phyloP scores from a whole-genome alignment of 768 basidiomycete genomes.

The Dacryopinax spathularia region DNA sequence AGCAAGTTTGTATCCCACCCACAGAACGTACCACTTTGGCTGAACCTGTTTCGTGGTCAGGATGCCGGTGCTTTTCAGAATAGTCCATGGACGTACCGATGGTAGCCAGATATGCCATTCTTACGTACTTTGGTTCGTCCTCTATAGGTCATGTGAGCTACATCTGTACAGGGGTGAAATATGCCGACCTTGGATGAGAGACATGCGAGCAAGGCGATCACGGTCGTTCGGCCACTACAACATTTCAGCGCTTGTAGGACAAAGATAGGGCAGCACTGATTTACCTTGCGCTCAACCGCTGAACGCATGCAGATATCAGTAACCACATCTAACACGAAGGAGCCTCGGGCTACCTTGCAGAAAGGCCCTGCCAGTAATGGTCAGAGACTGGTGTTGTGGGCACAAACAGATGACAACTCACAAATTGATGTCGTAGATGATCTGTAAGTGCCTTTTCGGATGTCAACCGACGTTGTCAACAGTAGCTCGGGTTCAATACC shows the following conservation, averaged over 20 bases:
- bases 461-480: background rate
- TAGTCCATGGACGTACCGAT: slow-evolving; percentile 35
- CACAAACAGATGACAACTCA: slow-evolving; percentile 40
- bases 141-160: slow-evolving; percentile 31
- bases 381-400: slow-evolving; percentile 15
- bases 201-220: slow-evolving; percentile 71
- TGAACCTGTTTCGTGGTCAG: slow-evolving; percentile 7
- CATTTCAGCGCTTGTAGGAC: slow-evolving; percentile 59
- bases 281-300: background rate
- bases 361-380: slow-evolving; percentile 28
- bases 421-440: slow-evolving; percentile 68
- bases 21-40: background rate
- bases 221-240: slow-evolving; percentile 72
- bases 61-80: background rate
- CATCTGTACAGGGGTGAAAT: background rate
- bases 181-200: slow-evolving; percentile 65
- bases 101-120: slow-evolving; percentile 85
- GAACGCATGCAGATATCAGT: background rate
- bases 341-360: slow-evolving; percentile 41
- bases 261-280: background rate
- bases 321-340: background rate
- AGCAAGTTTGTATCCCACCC: background rate
- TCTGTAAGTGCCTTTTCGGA: slow-evolving; percentile 57
- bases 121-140: slow-evolving; percentile 69
- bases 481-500: slow-evolving; percentile 27